Base-by-base conservation (phyloP, 768 basidiomycete genomes). In the Xerocomus potaroensis region DNA sequence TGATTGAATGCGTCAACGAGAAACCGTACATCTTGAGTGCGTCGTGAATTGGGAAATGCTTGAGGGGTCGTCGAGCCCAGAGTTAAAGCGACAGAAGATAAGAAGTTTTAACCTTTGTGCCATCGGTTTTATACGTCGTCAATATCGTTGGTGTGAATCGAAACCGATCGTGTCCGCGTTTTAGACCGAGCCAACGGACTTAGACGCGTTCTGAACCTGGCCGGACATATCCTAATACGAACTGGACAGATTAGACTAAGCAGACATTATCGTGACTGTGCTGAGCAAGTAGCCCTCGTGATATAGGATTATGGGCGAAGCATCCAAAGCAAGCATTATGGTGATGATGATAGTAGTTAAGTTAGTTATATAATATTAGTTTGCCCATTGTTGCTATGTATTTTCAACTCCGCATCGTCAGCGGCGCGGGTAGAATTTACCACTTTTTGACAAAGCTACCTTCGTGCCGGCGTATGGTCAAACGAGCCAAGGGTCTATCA, bases 401-500 rank as follows among this genome's bases (percentile, higher is more conserved):
- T 33, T 46, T 43, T 19, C 18, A 48, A 50, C 48, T 50, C 48
- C 56, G 56, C 51, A n/a, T n/a, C n/a, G n/a, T n/a, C n/a, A n/a
- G n/a, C n/a, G n/a, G n/a, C n/a, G n/a, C n/a, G n/a, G n/a, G n/a
- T n/a, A n/a, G n/a, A n/a, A n/a, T n/a, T n/a, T n/a, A n/a, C n/a
- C n/a, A n/a, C n/a, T n/a, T n/a, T n/a, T n/a, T n/a, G n/a, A n/a
- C n/a, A 16, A 8, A 4, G 33, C 2, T 34, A 34, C 15, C 9
- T 18, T 21, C 18, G 0, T 35, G 24, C 9, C 15, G 10, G 33
- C 45, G 19, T 27, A 72, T 72, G 71, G 66, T 67, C 52, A 78
- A 74, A 61, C 68, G 67, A 49, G 63, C 68, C 43, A 70, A 67
- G 18, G 47, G 53, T 31, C 42, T 80, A 23, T 65, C 68, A 18